Evolutionary conservation across 2,329 filamentous ascomycete species (phyloP), one percentile per base, ranked within the genome.

Genomic region (Talaromyces sp.): DNA sequence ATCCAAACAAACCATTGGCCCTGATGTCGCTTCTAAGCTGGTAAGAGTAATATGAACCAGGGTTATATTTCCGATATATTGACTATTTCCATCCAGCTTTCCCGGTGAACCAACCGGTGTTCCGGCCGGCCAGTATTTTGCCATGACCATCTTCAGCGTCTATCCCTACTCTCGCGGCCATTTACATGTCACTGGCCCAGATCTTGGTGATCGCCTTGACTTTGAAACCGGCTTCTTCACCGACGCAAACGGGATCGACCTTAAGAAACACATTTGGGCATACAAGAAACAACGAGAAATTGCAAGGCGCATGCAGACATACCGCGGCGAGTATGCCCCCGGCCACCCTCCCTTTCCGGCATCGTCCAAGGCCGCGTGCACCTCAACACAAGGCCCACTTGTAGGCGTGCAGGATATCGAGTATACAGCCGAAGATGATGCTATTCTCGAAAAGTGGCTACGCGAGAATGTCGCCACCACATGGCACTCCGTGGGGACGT

Each of bases 401-500:
- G 31, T 28, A 7, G 31, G 18, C 9, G 34, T 28, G 7, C 40
- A 23, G 18, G 52, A 55, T 50, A 61, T 61, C 14, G 53, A 61
- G 12, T 61, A 61, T n/a, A 56, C 53, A 5, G 16, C 53, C 5
- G 53, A 61, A 7, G 59, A 61, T 5, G 68, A 71, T 55, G 65
- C 55, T 28, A 62, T 70, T 40, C 65, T 72, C n/a, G 64, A 66
- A 44, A 56, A 52, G 42, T 63, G 60, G 23, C 63, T 71, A 40
- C 40, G 60, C 33, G 28, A 34, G 31, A 55, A 50, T n/a, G 56
- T 52, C 4, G 31, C 28, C 14, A 56, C 63, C 9, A 66, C 66
- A 47, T 67, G 63, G 40, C 69, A 70, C 40, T 66, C 68, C 14
- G 65, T 60, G 7, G 66, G 66, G 7, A 62, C 80, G 0, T 78